Evolutionary conservation across 192 early-diverging fungal genomes (phyloP).

Genomic region (Geranomyces variabilis): DNA sequence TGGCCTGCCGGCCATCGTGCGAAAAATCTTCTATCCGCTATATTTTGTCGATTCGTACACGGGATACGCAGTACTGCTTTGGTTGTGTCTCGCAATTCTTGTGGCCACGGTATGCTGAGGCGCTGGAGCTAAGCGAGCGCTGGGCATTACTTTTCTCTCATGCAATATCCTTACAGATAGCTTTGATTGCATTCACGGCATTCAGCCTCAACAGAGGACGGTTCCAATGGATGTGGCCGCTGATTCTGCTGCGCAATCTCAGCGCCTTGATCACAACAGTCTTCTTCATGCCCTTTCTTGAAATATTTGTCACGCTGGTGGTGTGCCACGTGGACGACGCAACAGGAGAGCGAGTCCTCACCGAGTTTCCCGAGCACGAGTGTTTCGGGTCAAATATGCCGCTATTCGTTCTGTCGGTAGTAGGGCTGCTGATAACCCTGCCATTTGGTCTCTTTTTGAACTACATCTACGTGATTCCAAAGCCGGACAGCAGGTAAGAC

Average conservation of each 20-base stretch:
- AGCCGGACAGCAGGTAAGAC: slow-evolving; percentile 2
- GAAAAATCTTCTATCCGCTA: not conserved
- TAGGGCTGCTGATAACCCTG: not conserved
- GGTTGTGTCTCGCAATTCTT: not conserved
- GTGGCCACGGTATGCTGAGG: not conserved
- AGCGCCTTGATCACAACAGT: slow-evolving; percentile 5
- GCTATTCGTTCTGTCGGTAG: not conserved
- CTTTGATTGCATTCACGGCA: slow-evolving; percentile 11
- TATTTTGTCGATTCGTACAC: not conserved
- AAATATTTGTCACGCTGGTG: not conserved
- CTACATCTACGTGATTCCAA: slow-evolving; percentile 16
- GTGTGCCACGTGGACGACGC: not conserved
- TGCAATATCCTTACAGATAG: too few relatives aligned
- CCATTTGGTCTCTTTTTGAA: slow-evolving; percentile 14
- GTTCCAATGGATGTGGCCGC: slow-evolving; percentile 16
- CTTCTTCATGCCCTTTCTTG: slow-evolving; percentile 20
- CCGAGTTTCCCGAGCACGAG: not conserved
- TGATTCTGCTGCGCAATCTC: slow-evolving; percentile 3
- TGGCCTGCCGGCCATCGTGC: not conserved
- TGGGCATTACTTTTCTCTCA: too few relatives aligned
- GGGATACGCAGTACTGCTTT: not conserved
- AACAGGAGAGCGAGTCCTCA: not conserved
- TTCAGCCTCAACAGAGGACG: not conserved
- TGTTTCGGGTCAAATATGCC: not conserved
- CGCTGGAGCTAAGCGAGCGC: not conserved